Conservation (phyloP, 1,284 basidiomycete species). For the Cutaneotrichosporon sp. region DNA sequence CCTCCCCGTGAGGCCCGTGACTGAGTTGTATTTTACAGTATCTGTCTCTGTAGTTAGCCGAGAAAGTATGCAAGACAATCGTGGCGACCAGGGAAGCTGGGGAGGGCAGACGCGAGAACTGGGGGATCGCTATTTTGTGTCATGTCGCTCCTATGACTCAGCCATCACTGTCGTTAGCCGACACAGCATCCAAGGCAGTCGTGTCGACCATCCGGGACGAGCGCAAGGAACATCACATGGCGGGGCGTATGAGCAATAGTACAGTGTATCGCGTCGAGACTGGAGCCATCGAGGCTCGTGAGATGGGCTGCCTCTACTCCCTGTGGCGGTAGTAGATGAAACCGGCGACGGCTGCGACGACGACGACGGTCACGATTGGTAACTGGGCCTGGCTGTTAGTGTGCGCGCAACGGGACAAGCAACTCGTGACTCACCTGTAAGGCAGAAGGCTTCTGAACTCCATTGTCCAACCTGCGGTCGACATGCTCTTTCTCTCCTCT, state of each 20-base stretch:
- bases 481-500: constrained; percentile 29
- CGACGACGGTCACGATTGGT: constrained; percentile 40
- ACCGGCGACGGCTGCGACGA: constrained; percentile 45
- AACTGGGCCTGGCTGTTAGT: constrained; percentile 17
- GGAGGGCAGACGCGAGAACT: too few species aligned
- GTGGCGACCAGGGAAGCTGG: too few species aligned
- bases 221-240: constrained; percentile 3
- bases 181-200: background rate
- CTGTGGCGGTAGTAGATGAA: constrained; percentile 42
- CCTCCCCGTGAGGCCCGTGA: constrained; percentile 13
- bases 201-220: background rate
- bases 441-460: background rate
- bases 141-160: too few species aligned
- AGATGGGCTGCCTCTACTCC: constrained; percentile 15
- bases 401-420: background rate
- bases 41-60: background rate
- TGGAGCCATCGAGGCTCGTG: background rate
- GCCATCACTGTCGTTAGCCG: background rate
- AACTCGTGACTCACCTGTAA: background rate
- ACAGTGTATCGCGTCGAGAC: constrained; percentile 1
- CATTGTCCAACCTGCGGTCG: constrained; percentile 17
- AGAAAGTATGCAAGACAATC: background rate
- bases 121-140: too few species aligned
- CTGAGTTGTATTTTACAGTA: background rate
- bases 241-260: constrained; percentile 6